Evolutionary conservation across 1,284 basidiomycete species (phyloP), one percentile per base, ranked within the genome.

Genomic region (Cystobasidiaceae sp.): DNA sequence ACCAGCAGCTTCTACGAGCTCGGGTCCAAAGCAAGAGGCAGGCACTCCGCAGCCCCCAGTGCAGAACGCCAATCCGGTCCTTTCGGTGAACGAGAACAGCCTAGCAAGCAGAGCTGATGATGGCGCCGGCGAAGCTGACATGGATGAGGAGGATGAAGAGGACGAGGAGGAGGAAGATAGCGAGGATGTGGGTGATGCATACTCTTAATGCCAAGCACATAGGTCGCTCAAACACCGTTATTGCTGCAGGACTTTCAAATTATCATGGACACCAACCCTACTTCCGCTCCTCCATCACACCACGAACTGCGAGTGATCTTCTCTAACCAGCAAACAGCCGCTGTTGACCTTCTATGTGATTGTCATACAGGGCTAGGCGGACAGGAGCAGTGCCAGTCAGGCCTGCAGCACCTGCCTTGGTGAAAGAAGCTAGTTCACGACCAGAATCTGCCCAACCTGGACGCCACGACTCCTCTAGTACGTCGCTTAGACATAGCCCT

Each of bases 241-340:
- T n/a, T 4, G 8, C 25, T 28, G 15, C 67, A 73, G 69, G 72
- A 73, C 51, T 61, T 73, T 41, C 71, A 73, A 56, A 71, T 72
- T 48, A 72, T 73, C 56, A 69, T 73, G 60, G 72, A 73, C 61
- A 64, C 65, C 13, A 72, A 73, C 17, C 64, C 68, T 9, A 49
- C 44, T 3, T 62, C 66, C 5, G 67, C 67, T 1, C 37, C 66
- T 5, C 58, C 56, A 62, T 61, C 32, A 56, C 68, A 33, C 11
- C 9, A 23, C 54, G 67, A 68, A 15, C 50, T 69, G 33, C 25
- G 4, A 28, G 11, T 30, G n/a, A n/a, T n/a, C n/a, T 4, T n/a
- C 28, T 17, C 11, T 19, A 21, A n/a, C 28, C 39, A 27, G 3
- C n/a, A 2, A 15, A 32, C 2, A 7, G 50, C 2, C 17, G 11